These are phyloP conservation scores for Conidiobolus coronatus DNA, from an alignment of 371 early-diverging fungal species.

Conservation along the genomic window DNA sequence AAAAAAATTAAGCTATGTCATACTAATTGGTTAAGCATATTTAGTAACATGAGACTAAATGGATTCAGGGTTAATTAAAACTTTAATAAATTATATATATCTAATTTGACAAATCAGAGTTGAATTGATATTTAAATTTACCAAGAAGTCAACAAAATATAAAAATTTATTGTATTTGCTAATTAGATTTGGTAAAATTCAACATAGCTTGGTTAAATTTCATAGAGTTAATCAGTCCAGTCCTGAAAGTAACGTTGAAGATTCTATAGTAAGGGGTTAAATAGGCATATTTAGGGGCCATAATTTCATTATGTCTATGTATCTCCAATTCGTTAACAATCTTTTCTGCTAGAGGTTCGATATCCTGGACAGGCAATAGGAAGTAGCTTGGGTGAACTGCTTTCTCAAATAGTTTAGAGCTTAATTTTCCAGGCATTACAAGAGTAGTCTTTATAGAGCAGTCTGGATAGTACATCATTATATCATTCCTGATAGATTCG, in stretches of 20 bases:
- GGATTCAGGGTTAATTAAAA: too few species aligned
- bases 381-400: constrained; percentile 13
- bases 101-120: too few species aligned
- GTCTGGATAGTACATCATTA: constrained; percentile 10
- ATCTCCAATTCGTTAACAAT: not conserved
- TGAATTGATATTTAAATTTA: too few species aligned
- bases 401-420: constrained; percentile 25
- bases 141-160: too few species aligned
- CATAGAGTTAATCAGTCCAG: too few species aligned
- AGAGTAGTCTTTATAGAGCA: constrained; percentile 11
- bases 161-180: too few species aligned
- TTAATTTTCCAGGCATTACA: constrained; percentile 19
- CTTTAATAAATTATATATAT: too few species aligned
- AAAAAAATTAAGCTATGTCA: too few species aligned
- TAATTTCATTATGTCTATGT: not conserved
- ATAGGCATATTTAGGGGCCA: not conserved
- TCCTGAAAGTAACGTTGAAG: not conserved
- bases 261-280: not conserved
- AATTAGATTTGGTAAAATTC: too few species aligned
- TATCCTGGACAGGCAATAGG: not conserved
- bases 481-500: constrained; percentile 24
- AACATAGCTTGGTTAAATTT: too few species aligned
- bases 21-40: too few species aligned
- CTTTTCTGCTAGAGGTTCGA: not conserved
- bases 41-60: too few species aligned